These are phyloP conservation scores for Fusarium humuli DNA, from an alignment of 2,329 filamentous ascomycete species.

Conservation along the genomic window DNA sequence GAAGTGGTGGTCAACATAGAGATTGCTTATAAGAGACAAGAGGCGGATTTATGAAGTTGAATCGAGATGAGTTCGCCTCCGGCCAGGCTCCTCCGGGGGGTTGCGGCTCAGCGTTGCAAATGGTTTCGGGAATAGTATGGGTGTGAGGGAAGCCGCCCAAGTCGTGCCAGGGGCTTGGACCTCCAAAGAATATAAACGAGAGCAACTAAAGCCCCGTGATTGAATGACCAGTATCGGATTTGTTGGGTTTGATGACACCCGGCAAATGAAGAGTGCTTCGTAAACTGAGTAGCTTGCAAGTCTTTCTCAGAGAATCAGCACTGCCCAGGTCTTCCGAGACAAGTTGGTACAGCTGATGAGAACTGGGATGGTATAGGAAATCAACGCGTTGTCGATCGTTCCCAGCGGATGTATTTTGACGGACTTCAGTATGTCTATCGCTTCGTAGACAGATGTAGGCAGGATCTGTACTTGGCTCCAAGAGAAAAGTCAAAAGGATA, in stretches of 20 bases:
- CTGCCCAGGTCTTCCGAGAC: neutral
- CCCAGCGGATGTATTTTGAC: neutral
- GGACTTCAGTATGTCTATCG: conserved; percentile 7
- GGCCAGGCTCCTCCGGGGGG: conserved; percentile 2
- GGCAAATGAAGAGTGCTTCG: neutral
- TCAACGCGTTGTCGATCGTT: conserved; percentile 1
- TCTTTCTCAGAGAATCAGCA: conserved; percentile 7
- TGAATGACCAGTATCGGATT: conserved; percentile 3
- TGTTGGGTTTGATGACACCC: conserved; percentile 5
- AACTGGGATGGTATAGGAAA: conserved; percentile 1
- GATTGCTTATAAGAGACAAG: conserved; percentile 2
- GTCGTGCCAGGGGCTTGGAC: conserved; percentile 5
- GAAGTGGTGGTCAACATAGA: neutral
- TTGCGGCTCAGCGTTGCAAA: conserved; percentile 20
- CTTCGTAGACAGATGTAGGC: conserved; percentile 8
- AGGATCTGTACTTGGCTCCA: conserved; percentile 6
- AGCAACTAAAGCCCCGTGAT: conserved; percentile 6
- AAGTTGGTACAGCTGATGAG: neutral
- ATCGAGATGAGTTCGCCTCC: conserved; percentile 10
- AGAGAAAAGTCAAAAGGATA: conserved; percentile 12
- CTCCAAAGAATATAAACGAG: conserved; percentile 5
- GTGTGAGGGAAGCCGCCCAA: conserved; percentile 1
- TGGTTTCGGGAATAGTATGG: conserved; percentile 22
- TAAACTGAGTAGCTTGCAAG: neutral
- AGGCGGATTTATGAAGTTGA: neutral